These are phyloP conservation scores for Fusarium bulbicola DNA, from an alignment of 2,329 filamentous ascomycete genomes.

Conservation along the genomic window DNA sequence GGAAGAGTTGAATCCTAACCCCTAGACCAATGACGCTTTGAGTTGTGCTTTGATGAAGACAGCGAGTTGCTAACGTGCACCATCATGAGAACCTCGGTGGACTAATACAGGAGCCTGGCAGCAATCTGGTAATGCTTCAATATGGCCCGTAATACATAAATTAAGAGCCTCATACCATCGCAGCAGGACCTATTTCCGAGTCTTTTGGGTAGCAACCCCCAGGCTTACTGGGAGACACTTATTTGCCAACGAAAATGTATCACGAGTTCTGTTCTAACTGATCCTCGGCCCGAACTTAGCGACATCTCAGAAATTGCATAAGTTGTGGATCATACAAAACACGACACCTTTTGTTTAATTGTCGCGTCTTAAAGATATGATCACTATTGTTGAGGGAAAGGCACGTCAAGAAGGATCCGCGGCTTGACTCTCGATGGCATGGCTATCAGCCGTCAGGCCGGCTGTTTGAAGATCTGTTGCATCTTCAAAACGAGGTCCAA, in stretches of 20 bases:
- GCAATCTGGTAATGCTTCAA: not conserved
- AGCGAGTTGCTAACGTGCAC: not conserved
- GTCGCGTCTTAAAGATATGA: not conserved
- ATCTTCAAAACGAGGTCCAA: not conserved
- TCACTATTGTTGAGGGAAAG: not conserved
- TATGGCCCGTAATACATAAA: not conserved
- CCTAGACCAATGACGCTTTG: conserved; percentile 20
- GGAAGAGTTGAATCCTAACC: conserved; percentile 29
- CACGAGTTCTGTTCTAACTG: not conserved
- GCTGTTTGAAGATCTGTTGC: not conserved
- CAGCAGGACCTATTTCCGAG: rapidly evolving
- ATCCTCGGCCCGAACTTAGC: too few relatives aligned
- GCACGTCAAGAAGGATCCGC: not conserved
- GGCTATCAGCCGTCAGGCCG: too few relatives aligned
- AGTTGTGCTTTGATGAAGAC: not conserved
- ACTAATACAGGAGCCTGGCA: too few relatives aligned
- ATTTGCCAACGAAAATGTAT: too few relatives aligned
- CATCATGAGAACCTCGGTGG: rapidly evolving
- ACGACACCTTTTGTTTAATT: not conserved
- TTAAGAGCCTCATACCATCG: not conserved
- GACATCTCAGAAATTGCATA: not conserved
- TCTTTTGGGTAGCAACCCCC: not conserved
- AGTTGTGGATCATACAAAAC: too few relatives aligned
- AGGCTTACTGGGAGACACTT: not conserved
- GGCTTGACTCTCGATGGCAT: not conserved